Base-by-base conservation (phyloP, 2,329 filamentous ascomycete species). In the Basipetospora sp. region DNA sequence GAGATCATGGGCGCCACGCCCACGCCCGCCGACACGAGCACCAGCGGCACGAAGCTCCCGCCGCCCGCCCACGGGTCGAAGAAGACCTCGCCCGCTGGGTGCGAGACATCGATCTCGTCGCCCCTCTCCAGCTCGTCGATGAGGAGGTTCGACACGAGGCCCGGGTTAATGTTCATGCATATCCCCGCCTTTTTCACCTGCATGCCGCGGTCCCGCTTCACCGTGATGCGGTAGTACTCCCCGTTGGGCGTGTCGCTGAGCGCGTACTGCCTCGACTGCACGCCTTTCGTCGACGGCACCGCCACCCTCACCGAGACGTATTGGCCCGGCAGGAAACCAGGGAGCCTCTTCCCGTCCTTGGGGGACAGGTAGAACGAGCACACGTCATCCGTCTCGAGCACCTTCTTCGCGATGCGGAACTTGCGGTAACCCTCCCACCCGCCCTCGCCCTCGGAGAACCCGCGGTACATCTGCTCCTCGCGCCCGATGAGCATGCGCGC, bases 201-300 rank as follows among this genome's bases (percentile, higher is more conserved):
- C 11, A 72, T 49, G 4, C 74, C 76, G 2, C 59, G 53, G 48
- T 84, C 77, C 42, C 66, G 70, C 64, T 83, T 83, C 40, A 86
- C 67, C 35, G 69, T 80, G 56, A 85, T 77, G 20, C 80, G 71
- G 55, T 81, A 80, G 54, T 76, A 71, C 35, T 71, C 64, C 8
- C 65, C 57, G 2, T 62, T 61, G 2, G 75, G 77, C 35, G 70
- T 64, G 44, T 83, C 77, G 48, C 71, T 79, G 43, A 86, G 64
- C 18, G 77, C 81, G 57, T 84, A 86, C 54, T 85, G 80, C 22
- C 80, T 64, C 14, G 73, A 66, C 54, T 86, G 80, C 45, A 64
- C 57, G 50, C 74, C 69, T 17, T 69, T 68, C 43, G 70, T 60
- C 0, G 62, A 59, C 1, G 71, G 68, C 0, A 80, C 65, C 35